Conservation (phyloP, 1,284 basidiomycete species). For the Austroboletus rostrupii region DNA sequence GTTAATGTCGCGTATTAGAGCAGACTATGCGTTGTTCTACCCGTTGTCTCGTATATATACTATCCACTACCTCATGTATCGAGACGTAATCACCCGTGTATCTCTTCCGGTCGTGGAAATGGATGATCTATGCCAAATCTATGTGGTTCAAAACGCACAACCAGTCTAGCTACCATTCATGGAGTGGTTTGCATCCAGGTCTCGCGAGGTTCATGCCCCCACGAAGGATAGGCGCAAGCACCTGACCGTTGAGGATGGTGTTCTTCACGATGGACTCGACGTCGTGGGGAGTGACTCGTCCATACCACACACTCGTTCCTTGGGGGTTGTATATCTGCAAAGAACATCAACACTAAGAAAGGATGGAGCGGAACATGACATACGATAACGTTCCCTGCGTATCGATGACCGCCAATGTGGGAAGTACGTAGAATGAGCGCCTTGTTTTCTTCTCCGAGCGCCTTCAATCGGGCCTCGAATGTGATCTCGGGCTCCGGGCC, state of each 20-base stretch:
- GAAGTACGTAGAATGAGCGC: slow-evolving; percentile 83
- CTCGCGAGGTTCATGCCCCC: slow-evolving; percentile 74
- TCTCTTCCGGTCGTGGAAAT: background rate
- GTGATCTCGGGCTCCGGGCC: slow-evolving; percentile 31
- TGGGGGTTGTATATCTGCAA: slow-evolving; percentile 79
- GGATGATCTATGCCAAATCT: background rate
- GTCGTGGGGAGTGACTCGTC: slow-evolving; percentile 87
- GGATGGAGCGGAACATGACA: slow-evolving; percentile 6
- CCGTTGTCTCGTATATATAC: slow-evolving; percentile 22
- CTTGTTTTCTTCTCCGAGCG: slow-evolving; percentile 45
- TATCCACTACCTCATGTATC: slow-evolving; percentile 27
- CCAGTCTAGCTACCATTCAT: slow-evolving; percentile 60
- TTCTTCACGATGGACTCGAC: slow-evolving; percentile 83
- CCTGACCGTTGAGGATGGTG: slow-evolving; percentile 79
- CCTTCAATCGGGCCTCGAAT: slow-evolving; percentile 48
- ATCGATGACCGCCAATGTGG: slow-evolving; percentile 89
- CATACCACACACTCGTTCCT: slow-evolving; percentile 86
- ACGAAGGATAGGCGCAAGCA: slow-evolving; percentile 79
- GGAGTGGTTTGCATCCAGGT: slow-evolving; percentile 61
- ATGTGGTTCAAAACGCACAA: background rate
- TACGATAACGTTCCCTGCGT: slow-evolving; percentile 88
- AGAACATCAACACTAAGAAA: slow-evolving; percentile 1
- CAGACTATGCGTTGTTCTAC: slow-evolving; percentile 3
- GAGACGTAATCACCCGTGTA: slow-evolving; percentile 24
- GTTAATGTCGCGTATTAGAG: slow-evolving; percentile 9